Base-by-base conservation (phyloP, 805 yeast species). In the Sungouiozyma intestinalis region DNA sequence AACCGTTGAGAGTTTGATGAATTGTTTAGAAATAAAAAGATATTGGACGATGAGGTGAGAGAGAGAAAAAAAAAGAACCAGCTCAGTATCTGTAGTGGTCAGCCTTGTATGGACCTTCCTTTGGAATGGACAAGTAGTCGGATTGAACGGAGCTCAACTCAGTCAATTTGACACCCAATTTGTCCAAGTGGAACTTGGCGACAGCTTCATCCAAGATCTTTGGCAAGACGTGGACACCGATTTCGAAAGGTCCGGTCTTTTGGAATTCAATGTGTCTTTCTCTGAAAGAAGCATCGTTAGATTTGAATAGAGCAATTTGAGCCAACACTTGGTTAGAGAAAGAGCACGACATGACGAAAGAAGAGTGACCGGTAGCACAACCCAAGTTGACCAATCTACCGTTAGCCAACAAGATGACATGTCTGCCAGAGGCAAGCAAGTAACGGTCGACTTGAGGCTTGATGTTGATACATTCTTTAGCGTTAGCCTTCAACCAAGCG, bases 281-380 rank as follows among this genome's bases (percentile, higher is more conserved):
- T 71, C 84, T 82, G 85, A 92, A 90, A 50, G 64, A 78, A 47
- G 66, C 71, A 73, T 90, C 87, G 51, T 81, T 63, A 61, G 94
- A 79, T 71, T 87, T 90, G 94, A 75, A 90, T 66, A 88, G 74
- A 61, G 97, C 97, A 63, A 88, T 90, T 76, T 90, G 98, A 59
- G 98, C 98, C 66, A 90, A 77, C 52, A 90, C 97, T 77, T 90
- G 98, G 85, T 90, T 90, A 60, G 97, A 85, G 94, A 90, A 90
- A 43, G 97, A 92, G 75, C 97, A 92, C 50, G 97, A 87, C 98
- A 90, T 90, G 64, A 90, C 98, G 66, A 90, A 90, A 35, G 97
- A 86, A 40, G 97, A 84, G 79, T 90, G 98, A 67, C 98, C 98
- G 62, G 97, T 90, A 67, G 97, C 98, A 76, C 97, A 92, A 62